Evolutionary conservation across 257 asterid genomes (phyloP).

Genomic region (Petunia axillaris): DNA sequence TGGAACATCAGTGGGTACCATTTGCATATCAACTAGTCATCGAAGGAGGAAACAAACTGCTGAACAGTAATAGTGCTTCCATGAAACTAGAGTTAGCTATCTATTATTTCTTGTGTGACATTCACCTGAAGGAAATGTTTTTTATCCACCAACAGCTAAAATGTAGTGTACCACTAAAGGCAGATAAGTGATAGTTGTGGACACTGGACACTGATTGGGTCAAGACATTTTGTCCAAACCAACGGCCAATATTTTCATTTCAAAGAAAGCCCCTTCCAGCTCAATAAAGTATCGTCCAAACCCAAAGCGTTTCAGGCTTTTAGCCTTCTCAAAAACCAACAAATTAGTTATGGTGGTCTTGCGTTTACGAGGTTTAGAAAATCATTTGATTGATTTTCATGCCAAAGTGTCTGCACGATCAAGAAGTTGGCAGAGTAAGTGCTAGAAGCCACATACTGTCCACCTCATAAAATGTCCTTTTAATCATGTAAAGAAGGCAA

Average conservation of each 20-base stretch:
- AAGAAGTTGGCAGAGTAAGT: background rate
- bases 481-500: background rate
- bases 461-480: background rate
- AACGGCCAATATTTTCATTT: background rate
- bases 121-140: background rate
- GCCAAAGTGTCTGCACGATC: background rate
- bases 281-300: conserved; percentile 11
- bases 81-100: background rate
- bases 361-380: conserved; percentile 7
- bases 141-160: background rate
- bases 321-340: background rate
- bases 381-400: conserved; percentile 13
- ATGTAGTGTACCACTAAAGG: background rate
- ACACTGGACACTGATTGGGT: too few species aligned
- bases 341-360: background rate
- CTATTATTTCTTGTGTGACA: background rate
- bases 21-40: conserved; percentile 9
- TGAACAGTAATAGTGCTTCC: background rate
- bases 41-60: background rate
- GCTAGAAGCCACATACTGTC: background rate
- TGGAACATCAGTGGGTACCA: background rate
- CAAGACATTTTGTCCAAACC: background rate
- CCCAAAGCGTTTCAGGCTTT: background rate
- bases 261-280: background rate
- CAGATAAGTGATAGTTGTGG: conserved; percentile 2